Evolutionary conservation across 1,284 basidiomycete genomes (phyloP).

Genomic region (Cryptococcus hybrid): DNA sequence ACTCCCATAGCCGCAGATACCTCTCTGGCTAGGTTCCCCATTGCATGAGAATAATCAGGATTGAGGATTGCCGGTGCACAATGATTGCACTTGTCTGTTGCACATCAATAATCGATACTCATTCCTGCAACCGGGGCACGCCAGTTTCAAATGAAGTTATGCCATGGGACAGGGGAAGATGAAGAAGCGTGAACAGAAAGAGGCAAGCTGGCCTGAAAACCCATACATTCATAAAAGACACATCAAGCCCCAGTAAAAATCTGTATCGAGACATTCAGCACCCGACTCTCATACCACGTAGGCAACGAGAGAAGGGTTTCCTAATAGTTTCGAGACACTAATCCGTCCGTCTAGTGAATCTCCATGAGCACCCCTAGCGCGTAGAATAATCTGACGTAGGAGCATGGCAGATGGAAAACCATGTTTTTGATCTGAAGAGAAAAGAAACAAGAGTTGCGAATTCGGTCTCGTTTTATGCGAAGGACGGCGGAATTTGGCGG

Average conservation of each 20-base stretch:
- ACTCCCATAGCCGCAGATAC: too few relatives aligned
- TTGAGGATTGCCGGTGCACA: too few relatives aligned
- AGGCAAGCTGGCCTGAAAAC: too few relatives aligned
- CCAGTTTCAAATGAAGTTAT: too few relatives aligned
- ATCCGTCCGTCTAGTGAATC: constrained; percentile 49
- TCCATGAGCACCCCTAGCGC: constrained; percentile 15
- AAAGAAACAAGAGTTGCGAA: constrained; percentile 9
- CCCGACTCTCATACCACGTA: constrained; percentile 16
- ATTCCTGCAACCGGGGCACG: too few relatives aligned
- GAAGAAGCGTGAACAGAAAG: too few relatives aligned
- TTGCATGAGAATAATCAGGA: too few relatives aligned
- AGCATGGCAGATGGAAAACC: constrained; percentile 35
- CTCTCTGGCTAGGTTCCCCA: too few relatives aligned
- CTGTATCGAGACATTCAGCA: constrained; percentile 47
- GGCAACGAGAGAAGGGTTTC: constrained; percentile 32
- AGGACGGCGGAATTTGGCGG: neutral
- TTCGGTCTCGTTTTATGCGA: neutral
- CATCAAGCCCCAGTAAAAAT: constrained; percentile 2
- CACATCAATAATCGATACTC: too few relatives aligned
- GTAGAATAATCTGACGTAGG: constrained; percentile 2
- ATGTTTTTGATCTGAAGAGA: constrained; percentile 32
- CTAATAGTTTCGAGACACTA: constrained; percentile 49
- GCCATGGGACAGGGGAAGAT: too few relatives aligned
- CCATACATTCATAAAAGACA: neutral
- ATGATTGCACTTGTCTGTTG: too few relatives aligned